Conservation (phyloP, 1,284 basidiomycete species). For the Agroathelia rolfsii region DNA sequence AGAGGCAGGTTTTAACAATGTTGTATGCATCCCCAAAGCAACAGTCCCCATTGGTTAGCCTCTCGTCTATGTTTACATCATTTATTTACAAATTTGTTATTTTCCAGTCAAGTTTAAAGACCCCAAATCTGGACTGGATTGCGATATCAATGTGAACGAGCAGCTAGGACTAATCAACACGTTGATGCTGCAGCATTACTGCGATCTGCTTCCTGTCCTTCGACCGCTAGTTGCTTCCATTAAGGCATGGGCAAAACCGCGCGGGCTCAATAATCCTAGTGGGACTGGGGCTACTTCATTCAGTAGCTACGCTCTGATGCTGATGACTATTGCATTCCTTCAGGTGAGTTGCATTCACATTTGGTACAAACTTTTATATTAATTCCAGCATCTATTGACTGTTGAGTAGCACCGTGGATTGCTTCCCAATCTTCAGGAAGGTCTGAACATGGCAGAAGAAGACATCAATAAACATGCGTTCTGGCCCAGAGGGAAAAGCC, state of each 20-base stretch:
- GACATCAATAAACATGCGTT: constrained; percentile 18
- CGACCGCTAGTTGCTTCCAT: constrained; percentile 31
- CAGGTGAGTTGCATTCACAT: constrained; percentile 30
- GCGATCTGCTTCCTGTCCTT: constrained; percentile 30
- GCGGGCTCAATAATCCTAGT: constrained; percentile 37
- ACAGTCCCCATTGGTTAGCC: constrained; percentile 42
- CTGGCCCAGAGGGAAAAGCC: constrained; percentile 24
- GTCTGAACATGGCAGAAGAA: constrained; percentile 15
- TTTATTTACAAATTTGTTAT: constrained; percentile 5
- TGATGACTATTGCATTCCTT: constrained; percentile 47
- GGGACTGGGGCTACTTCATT: constrained; percentile 25
- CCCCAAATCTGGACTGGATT: constrained; percentile 27
- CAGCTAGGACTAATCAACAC: constrained; percentile 45
- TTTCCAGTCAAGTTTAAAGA: constrained; percentile 42
- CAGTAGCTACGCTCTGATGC: constrained; percentile 46
- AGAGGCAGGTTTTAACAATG: constrained; percentile 25
- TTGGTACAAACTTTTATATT: constrained; percentile 2
- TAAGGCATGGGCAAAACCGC: constrained; percentile 45
- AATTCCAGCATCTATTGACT: constrained; percentile 1
- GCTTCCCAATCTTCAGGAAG: constrained; percentile 42
- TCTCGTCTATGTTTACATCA: neutral
- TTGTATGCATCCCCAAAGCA: constrained; percentile 25
- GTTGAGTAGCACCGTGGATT: constrained; percentile 26
- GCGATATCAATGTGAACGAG: constrained; percentile 53
- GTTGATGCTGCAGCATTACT: constrained; percentile 36